Evolutionary conservation across 2,329 filamentous ascomycete species (phyloP).

Genomic region (Neodidymelliopsis sp.): DNA sequence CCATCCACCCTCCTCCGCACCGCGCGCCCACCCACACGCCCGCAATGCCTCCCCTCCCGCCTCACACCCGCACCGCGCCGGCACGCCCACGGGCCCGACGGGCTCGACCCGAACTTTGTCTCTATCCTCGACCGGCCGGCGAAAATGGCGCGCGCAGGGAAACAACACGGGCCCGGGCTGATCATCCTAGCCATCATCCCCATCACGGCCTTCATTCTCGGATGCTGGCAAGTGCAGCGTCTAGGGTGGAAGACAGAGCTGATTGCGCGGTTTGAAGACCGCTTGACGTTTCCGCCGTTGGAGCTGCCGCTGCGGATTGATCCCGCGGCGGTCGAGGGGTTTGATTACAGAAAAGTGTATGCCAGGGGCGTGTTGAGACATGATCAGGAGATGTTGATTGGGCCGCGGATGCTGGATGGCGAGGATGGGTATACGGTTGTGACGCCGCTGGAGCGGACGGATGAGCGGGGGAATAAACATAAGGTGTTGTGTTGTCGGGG

Average conservation of each 20-base stretch:
- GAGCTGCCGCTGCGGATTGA: slow-evolving; percentile 86
- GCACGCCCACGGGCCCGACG: slow-evolving; percentile 54
- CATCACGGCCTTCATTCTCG: slow-evolving; percentile 85
- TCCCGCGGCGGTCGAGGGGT: slow-evolving; percentile 80
- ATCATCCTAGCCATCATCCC: slow-evolving; percentile 88
- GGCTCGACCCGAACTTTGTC: slow-evolving; percentile 76
- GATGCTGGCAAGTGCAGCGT: slow-evolving; percentile 94
- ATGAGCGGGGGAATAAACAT: slow-evolving; percentile 51
- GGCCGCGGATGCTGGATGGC: slow-evolving; percentile 86
- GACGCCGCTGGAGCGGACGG: slow-evolving; percentile 82
- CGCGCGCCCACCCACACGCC: slow-evolving; percentile 28
- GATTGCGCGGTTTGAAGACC: slow-evolving; percentile 90
- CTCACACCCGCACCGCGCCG: slow-evolving; percentile 24
- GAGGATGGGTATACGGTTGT: slow-evolving; percentile 90
- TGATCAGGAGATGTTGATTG: slow-evolving; percentile 95
- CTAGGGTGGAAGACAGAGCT: slow-evolving; percentile 94
- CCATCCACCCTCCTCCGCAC: slow-evolving; percentile 9
- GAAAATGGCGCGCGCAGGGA: slow-evolving; percentile 76
- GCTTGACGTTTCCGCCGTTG: slow-evolving; percentile 82
- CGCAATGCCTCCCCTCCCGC: slow-evolving; percentile 41
- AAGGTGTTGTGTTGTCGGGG: slow-evolving; percentile 89
- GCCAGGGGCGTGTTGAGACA: slow-evolving; percentile 79
- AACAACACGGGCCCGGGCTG: slow-evolving; percentile 79
- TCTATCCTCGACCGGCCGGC: slow-evolving; percentile 89
- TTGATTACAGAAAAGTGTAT: slow-evolving; percentile 87